Conservation (phyloP, 2,329 filamentous ascomycete species). For the Nothophaeocryptopus gaeumannii region DNA sequence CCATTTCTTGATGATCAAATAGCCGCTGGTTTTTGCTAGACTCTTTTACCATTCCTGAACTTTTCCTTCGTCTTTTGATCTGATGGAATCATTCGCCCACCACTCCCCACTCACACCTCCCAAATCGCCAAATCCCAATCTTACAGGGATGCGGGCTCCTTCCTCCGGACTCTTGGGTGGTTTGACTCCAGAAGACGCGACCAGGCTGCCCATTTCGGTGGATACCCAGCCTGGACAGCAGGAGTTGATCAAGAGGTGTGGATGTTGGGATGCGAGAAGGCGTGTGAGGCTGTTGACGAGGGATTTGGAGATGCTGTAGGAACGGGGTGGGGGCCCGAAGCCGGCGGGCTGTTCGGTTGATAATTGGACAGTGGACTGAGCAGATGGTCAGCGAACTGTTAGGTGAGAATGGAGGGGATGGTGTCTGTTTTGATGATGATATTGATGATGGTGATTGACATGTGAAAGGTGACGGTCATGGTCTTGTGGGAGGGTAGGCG, state of each 20-base stretch:
- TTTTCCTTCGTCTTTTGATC: constrained; percentile 30
- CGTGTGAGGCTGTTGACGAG: constrained; percentile 35
- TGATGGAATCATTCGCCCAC: constrained; percentile 37
- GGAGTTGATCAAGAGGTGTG: constrained; percentile 34
- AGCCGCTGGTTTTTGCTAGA: too few relatives aligned
- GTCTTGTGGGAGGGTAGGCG: not conserved
- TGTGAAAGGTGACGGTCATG: not conserved
- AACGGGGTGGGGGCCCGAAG: constrained; percentile 29
- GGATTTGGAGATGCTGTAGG: constrained; percentile 38
- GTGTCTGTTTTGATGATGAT: not conserved
- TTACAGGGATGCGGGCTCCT: constrained; percentile 36
- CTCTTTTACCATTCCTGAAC: constrained; percentile 33
- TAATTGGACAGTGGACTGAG: constrained; percentile 20
- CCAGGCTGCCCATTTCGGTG: constrained; percentile 38
- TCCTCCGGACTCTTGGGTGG: constrained; percentile 37
- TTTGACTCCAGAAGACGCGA: constrained; percentile 22
- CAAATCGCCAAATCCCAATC: constrained; percentile 37
- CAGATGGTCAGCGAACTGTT: not conserved
- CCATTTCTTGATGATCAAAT: not conserved
- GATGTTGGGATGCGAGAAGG: constrained; percentile 31
- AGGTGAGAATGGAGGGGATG: constrained; percentile 3
- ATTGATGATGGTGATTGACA: not conserved
- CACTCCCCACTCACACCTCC: constrained; percentile 35
- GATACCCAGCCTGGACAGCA: constrained; percentile 40
- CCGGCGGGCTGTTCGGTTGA: constrained; percentile 27